Evolutionary conservation across 352 stramenopile species (phyloP).

Genomic region (Globisporangium camurandrum): DNA sequence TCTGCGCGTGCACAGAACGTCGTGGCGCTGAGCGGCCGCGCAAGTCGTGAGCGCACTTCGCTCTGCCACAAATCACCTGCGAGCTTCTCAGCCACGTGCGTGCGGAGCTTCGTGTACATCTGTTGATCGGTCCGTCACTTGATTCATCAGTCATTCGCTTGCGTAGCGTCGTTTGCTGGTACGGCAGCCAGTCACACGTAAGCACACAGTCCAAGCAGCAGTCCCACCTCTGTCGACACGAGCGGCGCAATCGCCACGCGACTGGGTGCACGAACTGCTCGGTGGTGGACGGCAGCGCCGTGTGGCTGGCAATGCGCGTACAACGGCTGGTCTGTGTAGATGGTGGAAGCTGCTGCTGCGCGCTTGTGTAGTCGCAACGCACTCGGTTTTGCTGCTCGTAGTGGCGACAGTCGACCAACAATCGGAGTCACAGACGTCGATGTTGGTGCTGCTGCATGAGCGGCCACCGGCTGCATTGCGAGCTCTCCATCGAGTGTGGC

Average conservation of each 20-base stretch:
- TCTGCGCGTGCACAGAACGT: slow-evolving; percentile 33
- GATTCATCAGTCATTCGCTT: not conserved
- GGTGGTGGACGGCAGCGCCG: not conserved
- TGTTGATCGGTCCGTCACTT: slow-evolving; percentile 2
- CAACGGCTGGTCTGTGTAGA: not conserved
- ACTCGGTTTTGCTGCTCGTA: too few species aligned
- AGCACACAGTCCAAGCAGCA: not conserved
- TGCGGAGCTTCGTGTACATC: slow-evolving; percentile 30
- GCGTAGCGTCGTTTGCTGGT: too few species aligned
- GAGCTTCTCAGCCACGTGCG: slow-evolving; percentile 32
- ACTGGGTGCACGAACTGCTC: not conserved
- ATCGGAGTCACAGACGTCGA: not conserved
- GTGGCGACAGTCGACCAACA: not conserved
- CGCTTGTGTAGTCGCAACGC: too few species aligned
- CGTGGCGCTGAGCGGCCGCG: slow-evolving; percentile 38
- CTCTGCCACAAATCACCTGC: slow-evolving; percentile 46
- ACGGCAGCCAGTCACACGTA: not conserved
- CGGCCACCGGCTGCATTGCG: not conserved
- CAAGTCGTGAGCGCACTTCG: slow-evolving; percentile 39
- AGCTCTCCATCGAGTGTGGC: not conserved
- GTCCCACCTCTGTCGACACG: slow-evolving; percentile 16
- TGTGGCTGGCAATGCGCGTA: not conserved
- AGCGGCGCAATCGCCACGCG: slow-evolving; percentile 15
- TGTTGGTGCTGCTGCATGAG: not conserved
- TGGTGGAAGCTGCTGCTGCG: not conserved